Conservation (phyloP, 768 basidiomycete species). For the Obba rivulosa region DNA sequence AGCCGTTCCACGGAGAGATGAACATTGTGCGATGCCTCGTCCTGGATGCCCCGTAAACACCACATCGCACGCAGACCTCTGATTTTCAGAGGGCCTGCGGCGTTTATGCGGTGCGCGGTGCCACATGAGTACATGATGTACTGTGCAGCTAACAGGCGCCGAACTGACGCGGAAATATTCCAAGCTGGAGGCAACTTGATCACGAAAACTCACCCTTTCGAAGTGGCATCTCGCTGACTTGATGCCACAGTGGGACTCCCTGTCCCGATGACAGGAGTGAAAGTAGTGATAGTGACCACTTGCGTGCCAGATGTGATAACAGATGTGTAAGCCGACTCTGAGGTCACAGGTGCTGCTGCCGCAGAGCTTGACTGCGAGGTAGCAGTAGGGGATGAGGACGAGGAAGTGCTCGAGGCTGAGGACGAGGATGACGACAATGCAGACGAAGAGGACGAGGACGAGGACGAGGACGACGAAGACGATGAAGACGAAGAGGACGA, state of each 20-base stretch:
- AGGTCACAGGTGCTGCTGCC: no score
- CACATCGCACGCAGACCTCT: no score
- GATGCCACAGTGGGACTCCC: not conserved
- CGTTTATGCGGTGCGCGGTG: no score
- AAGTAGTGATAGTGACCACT: slow-evolving; percentile 11
- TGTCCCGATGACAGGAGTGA: slow-evolving; percentile 3
- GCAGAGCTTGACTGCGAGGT: not conserved
- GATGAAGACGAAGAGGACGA: not conserved
- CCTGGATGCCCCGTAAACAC: no score
- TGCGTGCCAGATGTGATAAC: slow-evolving; percentile 9
- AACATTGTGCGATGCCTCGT: no score
- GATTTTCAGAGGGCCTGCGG: no score
- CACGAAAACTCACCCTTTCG: slow-evolving; percentile 14
- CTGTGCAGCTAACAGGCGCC: no score
- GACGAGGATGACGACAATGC: not conserved
- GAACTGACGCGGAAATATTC: not conserved
- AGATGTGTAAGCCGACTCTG: not conserved
- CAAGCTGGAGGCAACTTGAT: not conserved
- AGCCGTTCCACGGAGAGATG: no score
- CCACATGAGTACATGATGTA: no score
- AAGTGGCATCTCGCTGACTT: not conserved
- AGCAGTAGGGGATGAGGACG: not conserved
- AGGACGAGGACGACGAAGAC: slow-evolving; percentile 1
- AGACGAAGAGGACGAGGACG: not conserved
- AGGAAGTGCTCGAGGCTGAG: slow-evolving; percentile 3